These are phyloP conservation scores for Diospyros kaki DNA, from an alignment of 148 eudicot genomes.

Conservation along the genomic window DNA sequence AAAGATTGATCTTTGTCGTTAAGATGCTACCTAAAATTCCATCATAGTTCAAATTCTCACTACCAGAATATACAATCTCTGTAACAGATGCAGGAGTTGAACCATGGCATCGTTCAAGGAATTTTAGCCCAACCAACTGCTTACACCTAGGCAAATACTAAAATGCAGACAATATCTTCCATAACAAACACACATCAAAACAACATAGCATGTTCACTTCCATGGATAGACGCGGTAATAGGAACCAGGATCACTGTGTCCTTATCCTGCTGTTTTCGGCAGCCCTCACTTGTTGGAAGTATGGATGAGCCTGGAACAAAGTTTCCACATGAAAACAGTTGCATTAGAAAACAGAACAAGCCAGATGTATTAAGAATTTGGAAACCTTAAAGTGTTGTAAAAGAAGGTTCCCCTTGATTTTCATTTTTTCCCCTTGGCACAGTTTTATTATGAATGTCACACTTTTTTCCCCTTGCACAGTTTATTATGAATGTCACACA, in stretches of 20 bases:
- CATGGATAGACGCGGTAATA: background rate
- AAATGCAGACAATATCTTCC: background rate
- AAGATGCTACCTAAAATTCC: no score
- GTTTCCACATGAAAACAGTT: background rate
- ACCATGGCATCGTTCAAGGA: background rate
- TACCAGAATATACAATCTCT: background rate
- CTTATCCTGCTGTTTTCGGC: slow-evolving; percentile 86
- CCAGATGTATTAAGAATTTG: no score
- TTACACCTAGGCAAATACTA: background rate
- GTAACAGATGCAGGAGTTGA: background rate
- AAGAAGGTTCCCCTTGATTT: no score
- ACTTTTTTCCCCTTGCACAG: no score
- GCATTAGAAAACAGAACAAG: no score
- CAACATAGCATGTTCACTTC: background rate
- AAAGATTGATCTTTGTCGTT: no score
- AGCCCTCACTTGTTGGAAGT: slow-evolving; percentile 79
- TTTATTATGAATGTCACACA: no score
- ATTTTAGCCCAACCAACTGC: background rate
- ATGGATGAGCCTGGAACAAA: slow-evolving; percentile 67
- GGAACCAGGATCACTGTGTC: slow-evolving; percentile 30
- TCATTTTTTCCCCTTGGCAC: no score
- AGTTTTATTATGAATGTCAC: no score
- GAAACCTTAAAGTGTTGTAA: no score
- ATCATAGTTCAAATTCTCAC: no score
- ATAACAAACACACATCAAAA: background rate